phyloP scores from a whole-genome alignment of 768 basidiomycete species.

The Tylopilus sp. region DNA sequence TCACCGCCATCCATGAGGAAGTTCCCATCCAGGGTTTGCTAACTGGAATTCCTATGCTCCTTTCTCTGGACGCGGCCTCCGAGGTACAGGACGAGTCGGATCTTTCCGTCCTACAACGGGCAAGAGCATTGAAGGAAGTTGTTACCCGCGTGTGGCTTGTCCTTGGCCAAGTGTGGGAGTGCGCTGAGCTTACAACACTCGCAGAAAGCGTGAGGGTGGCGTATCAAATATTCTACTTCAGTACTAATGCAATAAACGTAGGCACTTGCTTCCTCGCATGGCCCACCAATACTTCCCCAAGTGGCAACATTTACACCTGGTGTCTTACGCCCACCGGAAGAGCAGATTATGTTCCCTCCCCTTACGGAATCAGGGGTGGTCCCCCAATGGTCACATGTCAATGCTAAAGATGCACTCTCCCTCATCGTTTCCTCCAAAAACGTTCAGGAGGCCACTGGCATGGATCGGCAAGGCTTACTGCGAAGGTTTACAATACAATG shows the following conservation, averaged over 20 bases:
- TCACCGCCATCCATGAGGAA: slow-evolving; percentile 63
- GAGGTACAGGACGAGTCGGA: slow-evolving; percentile 41
- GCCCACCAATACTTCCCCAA: slow-evolving; percentile 36
- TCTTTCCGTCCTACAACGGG: slow-evolving; percentile 39
- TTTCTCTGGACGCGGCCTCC: slow-evolving; percentile 62
- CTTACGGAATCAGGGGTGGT: slow-evolving; percentile 20
- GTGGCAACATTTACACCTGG: slow-evolving; percentile 35
- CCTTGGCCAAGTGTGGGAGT: slow-evolving; percentile 72
- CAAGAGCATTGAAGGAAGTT: slow-evolving; percentile 57
- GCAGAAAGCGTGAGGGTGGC: slow-evolving; percentile 51
- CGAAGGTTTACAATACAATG: slow-evolving; percentile 57
- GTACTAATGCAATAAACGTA: slow-evolving; percentile 24
- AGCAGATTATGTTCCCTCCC: slow-evolving; percentile 41
- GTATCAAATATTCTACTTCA: slow-evolving; percentile 12
- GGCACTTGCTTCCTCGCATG: slow-evolving; percentile 45
- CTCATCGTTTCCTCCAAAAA: slow-evolving; percentile 49
- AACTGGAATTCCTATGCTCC: slow-evolving; percentile 80
- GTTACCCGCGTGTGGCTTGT: slow-evolving; percentile 62
- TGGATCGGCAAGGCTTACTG: slow-evolving; percentile 54
- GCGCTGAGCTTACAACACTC: slow-evolving; percentile 46
- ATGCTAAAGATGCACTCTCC: slow-evolving; percentile 51
- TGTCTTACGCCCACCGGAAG: slow-evolving; percentile 42
- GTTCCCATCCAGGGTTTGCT: slow-evolving; percentile 74
- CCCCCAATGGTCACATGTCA: slow-evolving; percentile 38
- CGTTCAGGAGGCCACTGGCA: slow-evolving; percentile 61